A percentile compares a stretch with the other conserved stretches of the same genome.
These are phyloP conservation scores for Penicillium psychrosexuale DNA, from an alignment of 2,329 filamentous ascomycete species.

Conservation along the genomic window DNA sequence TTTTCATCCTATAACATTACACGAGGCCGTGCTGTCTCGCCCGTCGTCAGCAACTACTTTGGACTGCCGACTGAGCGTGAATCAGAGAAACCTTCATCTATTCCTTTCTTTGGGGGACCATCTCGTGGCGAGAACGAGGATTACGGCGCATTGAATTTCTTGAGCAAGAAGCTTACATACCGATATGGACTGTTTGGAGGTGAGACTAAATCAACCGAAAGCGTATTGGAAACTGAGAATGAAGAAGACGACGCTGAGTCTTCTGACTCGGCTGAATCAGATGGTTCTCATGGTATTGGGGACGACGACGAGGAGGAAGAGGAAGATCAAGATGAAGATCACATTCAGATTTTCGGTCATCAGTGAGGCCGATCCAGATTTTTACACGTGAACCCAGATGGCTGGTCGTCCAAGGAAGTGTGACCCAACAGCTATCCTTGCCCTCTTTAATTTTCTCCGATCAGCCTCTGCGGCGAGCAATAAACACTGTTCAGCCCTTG, in stretches of 20 bases:
- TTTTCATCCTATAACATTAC: slow-evolving; percentile 37
- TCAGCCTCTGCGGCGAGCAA: background rate
- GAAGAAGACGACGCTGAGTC: slow-evolving; percentile 20
- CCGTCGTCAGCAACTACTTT: slow-evolving; percentile 47
- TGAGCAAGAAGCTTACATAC: slow-evolving; percentile 47
- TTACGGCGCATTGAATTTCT: slow-evolving; percentile 56
- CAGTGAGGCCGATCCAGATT: slow-evolving; percentile 32
- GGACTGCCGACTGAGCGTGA: slow-evolving; percentile 39
- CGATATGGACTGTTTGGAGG: slow-evolving; percentile 37
- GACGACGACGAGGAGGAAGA: slow-evolving; percentile 51
- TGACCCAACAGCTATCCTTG: background rate
- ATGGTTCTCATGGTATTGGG: slow-evolving; percentile 47
- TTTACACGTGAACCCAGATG: background rate
- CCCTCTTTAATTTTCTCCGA: background rate
- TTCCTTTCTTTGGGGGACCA: slow-evolving; percentile 28
- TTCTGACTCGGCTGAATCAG: slow-evolving; percentile 32
- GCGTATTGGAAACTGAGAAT: slow-evolving; percentile 17
- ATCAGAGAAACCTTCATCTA: slow-evolving; percentile 28
- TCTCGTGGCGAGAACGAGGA: slow-evolving; percentile 34
- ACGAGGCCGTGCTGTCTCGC: slow-evolving; percentile 41
- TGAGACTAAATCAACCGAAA: slow-evolving; percentile 26
- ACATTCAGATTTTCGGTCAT: slow-evolving; percentile 55
- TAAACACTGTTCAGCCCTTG: background rate
- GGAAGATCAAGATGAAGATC: slow-evolving; percentile 47
- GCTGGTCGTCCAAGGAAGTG: background rate